Base-by-base conservation (phyloP, 257 asterid genomes). In the Vinca minor region DNA sequence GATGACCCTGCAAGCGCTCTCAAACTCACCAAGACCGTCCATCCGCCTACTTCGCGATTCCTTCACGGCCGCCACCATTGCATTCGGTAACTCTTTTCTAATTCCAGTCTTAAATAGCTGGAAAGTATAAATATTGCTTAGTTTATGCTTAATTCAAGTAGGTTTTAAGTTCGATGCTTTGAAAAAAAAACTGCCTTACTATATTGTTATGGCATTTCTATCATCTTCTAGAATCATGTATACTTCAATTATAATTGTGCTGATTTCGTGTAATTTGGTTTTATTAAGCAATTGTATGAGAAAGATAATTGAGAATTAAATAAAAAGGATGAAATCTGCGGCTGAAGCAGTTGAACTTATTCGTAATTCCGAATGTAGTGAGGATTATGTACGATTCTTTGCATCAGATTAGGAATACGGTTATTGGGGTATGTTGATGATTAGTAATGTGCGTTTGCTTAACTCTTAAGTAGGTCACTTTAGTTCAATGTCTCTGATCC, bases 1-100 rank as follows among this genome's bases (percentile, higher is more conserved):
- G 97, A 89, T 5, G 99, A 89, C 59, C 96, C 97, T 18, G 95
- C 86, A 36, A 77, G 87, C 61, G 79, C 92, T n/a, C 73, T 89
- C 72, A 89, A 89, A 81, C 95, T 93, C 47, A 64, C 92, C 67
- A 78, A 88, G 67, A 70, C 84, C 76, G 90, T 89, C 57, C 99
- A 12, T 77, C 73, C 97, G 99, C 75, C 92, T 89, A 65, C 20
- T 79, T 61, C 97, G 91, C 46, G 88, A 84, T 69, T 85, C 94
- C 60, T 59, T 77, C 76, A 80, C 99, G 44, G 99, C 96, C 36
- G 90, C 90, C 29, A 28, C 86, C 36, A 80, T 84, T 38, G 94
- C 76, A 8, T 84, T 78, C 36, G 97, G 99, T 93, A 78, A 62
- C 12, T 32, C 73, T 31, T n/a, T 29, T 53, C n/a, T n/a, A n/a